A percentile compares a stretch with the other conserved stretches of the same genome.
phyloP scores from a whole-genome alignment of 768 basidiomycete genomes.

The Tulasnella sp. region DNA sequence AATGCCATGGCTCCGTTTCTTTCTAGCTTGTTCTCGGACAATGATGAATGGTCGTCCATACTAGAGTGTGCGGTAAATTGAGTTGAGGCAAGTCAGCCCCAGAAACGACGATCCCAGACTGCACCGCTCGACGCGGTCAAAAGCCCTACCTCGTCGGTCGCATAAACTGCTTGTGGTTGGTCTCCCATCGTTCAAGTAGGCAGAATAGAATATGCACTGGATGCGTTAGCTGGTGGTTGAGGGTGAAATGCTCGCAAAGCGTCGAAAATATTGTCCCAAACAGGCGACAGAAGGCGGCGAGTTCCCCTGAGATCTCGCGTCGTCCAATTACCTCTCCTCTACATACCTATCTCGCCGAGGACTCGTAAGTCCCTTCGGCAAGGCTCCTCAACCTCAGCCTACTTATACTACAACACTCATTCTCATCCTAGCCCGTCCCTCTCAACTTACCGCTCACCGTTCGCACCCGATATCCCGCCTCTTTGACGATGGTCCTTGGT shows the following conservation, averaged over 20 bases:
- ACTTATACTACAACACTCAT: background rate
- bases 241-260: background rate
- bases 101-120: background rate
- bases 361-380: background rate
- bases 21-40: constrained; percentile 83
- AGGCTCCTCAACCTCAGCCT: background rate
- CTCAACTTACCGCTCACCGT: background rate
- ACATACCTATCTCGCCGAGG: background rate
- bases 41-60: constrained; percentile 98
- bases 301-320: background rate
- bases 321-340: background rate
- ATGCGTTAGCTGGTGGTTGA: background rate
- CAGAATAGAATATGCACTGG: background rate
- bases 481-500: constrained; percentile 34
- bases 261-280: background rate
- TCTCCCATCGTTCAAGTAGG: background rate
- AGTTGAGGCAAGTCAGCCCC: constrained; percentile 16
- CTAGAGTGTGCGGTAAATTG: constrained; percentile 29
- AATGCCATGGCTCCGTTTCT: constrained; percentile 82
- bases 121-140: background rate
- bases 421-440: background rate
- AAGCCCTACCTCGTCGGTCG: constrained; percentile 67
- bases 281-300: background rate
- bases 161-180: constrained; percentile 51
- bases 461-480: background rate